Conservation (phyloP, 208 protist species). For the Naegleria lovaniensis region DNA sequence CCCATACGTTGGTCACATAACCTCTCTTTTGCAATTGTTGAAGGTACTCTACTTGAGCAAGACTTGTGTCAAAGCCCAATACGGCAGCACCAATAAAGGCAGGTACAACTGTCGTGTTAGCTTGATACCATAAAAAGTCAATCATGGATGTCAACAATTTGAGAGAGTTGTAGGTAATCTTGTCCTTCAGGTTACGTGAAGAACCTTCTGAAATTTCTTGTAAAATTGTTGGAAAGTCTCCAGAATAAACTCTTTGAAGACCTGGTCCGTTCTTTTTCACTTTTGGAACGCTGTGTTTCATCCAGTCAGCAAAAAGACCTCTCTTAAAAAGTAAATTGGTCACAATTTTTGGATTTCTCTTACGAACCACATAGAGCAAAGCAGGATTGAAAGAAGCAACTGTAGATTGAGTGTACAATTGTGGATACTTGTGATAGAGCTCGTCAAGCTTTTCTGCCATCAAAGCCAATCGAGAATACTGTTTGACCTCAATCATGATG, state of each 20-base stretch:
- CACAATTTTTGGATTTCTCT: constrained; percentile 58
- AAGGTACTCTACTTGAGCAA: not conserved
- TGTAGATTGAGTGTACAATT: constrained; percentile 74
- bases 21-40: constrained; percentile 8
- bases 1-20: not conserved
- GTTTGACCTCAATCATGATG: constrained; percentile 77
- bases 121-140: not conserved
- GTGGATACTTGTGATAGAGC: constrained; percentile 66
- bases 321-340: constrained; percentile 17
- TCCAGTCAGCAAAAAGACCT: not conserved
- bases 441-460: constrained; percentile 68
- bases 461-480: constrained; percentile 48
- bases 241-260: not conserved
- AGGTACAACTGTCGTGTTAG: not conserved
- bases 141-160: not conserved
- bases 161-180: not conserved
- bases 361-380: constrained; percentile 62
- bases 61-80: not conserved
- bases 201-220: not conserved
- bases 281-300: not conserved
- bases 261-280: not conserved
- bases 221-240: not conserved
- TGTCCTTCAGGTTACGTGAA: not conserved
- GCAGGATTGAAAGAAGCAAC: constrained; percentile 67
- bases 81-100: not conserved